A percentile compares a stretch with the other conserved stretches of the same genome.
Evolutionary conservation across 768 basidiomycete species (phyloP).

Genomic region (Russula sp.): DNA sequence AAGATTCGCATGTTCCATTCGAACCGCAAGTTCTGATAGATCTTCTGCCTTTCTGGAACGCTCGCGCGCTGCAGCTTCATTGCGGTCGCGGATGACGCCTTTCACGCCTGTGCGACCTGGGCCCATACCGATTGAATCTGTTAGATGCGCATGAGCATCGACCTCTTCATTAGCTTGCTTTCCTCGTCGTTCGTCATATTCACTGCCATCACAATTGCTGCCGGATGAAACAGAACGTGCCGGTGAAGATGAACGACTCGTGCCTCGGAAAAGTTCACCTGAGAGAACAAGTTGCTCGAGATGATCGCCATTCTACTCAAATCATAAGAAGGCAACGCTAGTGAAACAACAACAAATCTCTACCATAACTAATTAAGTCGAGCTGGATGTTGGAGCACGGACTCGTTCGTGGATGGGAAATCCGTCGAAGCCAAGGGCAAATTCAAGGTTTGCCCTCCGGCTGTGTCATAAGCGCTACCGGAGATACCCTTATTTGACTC

Average conservation of each 20-base stretch:
- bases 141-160: slow-evolving; percentile 35
- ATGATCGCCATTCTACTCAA: slow-evolving; percentile 22
- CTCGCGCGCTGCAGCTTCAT: slow-evolving; percentile 56
- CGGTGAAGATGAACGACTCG: slow-evolving; percentile 55
- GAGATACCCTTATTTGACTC: not conserved
- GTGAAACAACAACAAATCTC: not conserved
- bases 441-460: not conserved
- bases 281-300: slow-evolving; percentile 71
- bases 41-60: slow-evolving; percentile 50
- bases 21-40: slow-evolving; percentile 44
- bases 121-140: slow-evolving; percentile 75
- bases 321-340: slow-evolving; percentile 1
- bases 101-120: slow-evolving; percentile 86
- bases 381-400: not conserved
- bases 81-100: slow-evolving; percentile 76
- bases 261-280: slow-evolving; percentile 61
- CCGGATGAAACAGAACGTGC: slow-evolving; percentile 48
- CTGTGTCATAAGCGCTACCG: not conserved
- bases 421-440: not conserved
- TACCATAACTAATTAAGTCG: slow-evolving; percentile 10
- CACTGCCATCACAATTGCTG: slow-evolving; percentile 51
- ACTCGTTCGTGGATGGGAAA: not conserved
- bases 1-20: slow-evolving; percentile 60
- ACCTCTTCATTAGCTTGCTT: slow-evolving; percentile 33
- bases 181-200: slow-evolving; percentile 37